Conservation (phyloP, 2,329 filamentous ascomycete genomes). For the Nemania sp. region DNA sequence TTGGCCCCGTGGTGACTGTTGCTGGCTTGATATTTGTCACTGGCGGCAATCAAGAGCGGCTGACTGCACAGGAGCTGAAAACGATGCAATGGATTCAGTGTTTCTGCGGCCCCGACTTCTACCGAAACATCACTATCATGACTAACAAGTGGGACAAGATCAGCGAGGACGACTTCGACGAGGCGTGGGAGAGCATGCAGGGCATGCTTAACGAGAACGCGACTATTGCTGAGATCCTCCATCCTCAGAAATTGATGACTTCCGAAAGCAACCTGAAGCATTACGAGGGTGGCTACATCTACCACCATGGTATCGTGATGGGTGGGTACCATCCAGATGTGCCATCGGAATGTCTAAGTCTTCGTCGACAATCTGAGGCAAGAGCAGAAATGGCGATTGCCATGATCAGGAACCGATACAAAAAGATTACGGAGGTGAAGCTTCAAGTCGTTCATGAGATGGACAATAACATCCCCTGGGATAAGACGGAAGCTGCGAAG, state of each 20-base stretch:
- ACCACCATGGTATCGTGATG: slow-evolving; percentile 4
- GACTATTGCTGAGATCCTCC: background rate
- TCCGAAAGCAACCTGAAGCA: background rate
- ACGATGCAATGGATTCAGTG: slow-evolving; percentile 4
- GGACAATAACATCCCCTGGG: background rate
- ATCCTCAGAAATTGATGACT: background rate
- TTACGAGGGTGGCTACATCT: background rate
- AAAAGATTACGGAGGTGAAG: background rate
- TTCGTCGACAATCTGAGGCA: background rate
- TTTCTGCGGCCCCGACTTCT: slow-evolving; percentile 3
- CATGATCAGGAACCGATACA: background rate
- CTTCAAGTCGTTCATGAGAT: background rate
- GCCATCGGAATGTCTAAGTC: background rate
- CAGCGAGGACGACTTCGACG: slow-evolving; percentile 1
- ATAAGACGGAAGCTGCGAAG: slow-evolving; percentile 1
- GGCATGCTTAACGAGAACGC: background rate
- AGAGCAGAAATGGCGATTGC: background rate
- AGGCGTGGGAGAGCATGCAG: background rate
- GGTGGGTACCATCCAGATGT: background rate
- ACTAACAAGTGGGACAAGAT: slow-evolving; percentile 5
- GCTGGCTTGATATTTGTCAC: background rate
- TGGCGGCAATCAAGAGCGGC: background rate
- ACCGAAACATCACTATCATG: background rate
- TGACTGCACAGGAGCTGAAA: background rate
- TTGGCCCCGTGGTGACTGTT: background rate